phyloP scores from a whole-genome alignment of 768 basidiomycete genomes.

The Mycena floridula region DNA sequence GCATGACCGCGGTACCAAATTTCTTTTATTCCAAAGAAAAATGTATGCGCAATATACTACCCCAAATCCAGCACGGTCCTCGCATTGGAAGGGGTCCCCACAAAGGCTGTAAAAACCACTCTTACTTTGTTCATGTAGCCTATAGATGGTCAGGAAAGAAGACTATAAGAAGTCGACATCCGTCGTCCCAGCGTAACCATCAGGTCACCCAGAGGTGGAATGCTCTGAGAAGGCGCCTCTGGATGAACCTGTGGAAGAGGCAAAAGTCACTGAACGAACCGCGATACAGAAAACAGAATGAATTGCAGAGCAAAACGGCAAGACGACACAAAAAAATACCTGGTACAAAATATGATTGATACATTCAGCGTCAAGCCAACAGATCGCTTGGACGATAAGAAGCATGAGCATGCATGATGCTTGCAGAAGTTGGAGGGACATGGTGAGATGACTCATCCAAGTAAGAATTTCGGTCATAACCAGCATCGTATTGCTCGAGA shows the following conservation, averaged over 20 bases:
- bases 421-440: conserved; percentile 40
- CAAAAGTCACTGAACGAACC: neutral
- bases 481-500: neutral
- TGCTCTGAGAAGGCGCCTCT: neutral
- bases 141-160: conserved; percentile 7
- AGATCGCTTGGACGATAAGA: conserved; percentile 20
- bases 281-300: neutral
- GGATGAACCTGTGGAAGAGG: too few species aligned
- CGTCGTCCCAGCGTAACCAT: conserved; percentile 5
- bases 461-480: neutral
- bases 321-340: neutral
- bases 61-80: conserved; percentile 66
- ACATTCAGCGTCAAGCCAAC: conserved; percentile 17
- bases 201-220: neutral
- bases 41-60: conserved; percentile 85
- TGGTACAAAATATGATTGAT: neutral
- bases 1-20: too few species aligned
- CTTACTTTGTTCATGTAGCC: conserved; percentile 34
- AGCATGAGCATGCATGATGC: conserved; percentile 69
- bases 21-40: too few species aligned
- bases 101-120: conserved; percentile 60
- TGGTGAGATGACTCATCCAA: neutral
- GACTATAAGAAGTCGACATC: conserved; percentile 5
- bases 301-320: neutral
- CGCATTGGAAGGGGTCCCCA: conserved; percentile 79